Evolutionary conservation across 2,329 filamentous ascomycete genomes (phyloP), one percentile per base, ranked within the genome.

Genomic region (Cordyceps javanica): DNA sequence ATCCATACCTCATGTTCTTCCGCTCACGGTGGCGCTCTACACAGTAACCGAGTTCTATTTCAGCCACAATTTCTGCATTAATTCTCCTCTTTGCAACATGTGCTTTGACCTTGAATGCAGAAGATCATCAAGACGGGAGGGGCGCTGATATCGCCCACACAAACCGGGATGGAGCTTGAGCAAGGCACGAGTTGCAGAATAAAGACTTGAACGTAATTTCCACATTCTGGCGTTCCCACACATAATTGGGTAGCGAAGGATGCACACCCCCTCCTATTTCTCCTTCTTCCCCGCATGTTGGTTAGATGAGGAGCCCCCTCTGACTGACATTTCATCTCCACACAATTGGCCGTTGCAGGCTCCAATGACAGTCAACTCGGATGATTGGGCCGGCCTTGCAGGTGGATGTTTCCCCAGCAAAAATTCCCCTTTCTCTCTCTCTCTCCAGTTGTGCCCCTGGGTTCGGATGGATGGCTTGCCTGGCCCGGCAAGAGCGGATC

Each of bases 271-370:
- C 32, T 32, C 30, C 23, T 3, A 1, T 2, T 11, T 34, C 41
- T 55, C 28, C 5, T 21, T 36, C 28, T 34, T n/a, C 53, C 53
- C 5, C 30, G 23, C 30, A 32, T 6, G 34, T 36, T 36, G 32
- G 52, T 46, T 38, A 55, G 38, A 55, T 55, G 11, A 38, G 28
- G 28, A 45, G 38, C 52, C 41, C 41, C 38, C 52, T 34, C 21
- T n/a, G 42, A 23, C 39, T 34, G 51, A 36, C 13, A 23, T 28
- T 38, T 46, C 34, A 55, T 55, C 52, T 55, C 52, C 52, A 55
- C 52, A 55, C 41, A 55, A 38, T 38, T 46, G 52, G 41, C 52
- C 41, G 52, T 55, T 55, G 41, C 5, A 55, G 52, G 30, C 16
- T n/a, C n/a, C 21, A 19, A 14, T 30, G 39, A 16, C 41, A 30